Percentiles rank a stretch among this genome's conserved stretches.
Evolutionary conservation across 495 filamentous ascomycete species (phyloP).

Genomic region (Talaromyces borbonicus): DNA sequence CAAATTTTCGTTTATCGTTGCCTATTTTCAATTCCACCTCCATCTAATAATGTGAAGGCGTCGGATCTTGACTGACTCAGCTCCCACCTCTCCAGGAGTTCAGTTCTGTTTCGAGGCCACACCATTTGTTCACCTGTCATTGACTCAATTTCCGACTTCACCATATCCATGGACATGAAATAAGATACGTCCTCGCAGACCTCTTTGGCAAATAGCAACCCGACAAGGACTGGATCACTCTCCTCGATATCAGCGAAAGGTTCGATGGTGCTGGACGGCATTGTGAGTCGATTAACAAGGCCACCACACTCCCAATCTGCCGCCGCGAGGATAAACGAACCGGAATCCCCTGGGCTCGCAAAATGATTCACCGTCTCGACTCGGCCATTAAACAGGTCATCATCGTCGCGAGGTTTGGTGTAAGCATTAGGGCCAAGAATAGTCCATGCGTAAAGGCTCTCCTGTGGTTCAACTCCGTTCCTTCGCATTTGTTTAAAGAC

Average conservation of each 20-base stretch:
- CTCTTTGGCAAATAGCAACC: not conserved
- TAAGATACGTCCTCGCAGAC: not conserved
- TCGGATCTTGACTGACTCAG: not conserved
- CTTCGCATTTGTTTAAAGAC: too few relatives aligned
- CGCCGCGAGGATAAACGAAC: not conserved
- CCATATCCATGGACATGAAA: not conserved
- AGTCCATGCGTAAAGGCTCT: too few relatives aligned
- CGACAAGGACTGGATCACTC: not conserved
- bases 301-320: not conserved
- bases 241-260: not conserved
- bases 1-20: too few relatives aligned
- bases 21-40: not conserved
- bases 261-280: not conserved
- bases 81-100: too few relatives aligned
- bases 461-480: too few relatives aligned
- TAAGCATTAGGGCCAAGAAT: too few relatives aligned
- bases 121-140: not conserved
- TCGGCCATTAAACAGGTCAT: too few relatives aligned
- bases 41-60: not conserved
- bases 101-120: constrained; percentile 1
- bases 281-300: not conserved
- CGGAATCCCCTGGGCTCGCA: not conserved
- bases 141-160: not conserved
- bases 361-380: too few relatives aligned
- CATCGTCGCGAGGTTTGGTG: not conserved